Evolutionary conservation across 306 rosid genomes (phyloP).

Genomic region (Acmispon strigosus): DNA sequence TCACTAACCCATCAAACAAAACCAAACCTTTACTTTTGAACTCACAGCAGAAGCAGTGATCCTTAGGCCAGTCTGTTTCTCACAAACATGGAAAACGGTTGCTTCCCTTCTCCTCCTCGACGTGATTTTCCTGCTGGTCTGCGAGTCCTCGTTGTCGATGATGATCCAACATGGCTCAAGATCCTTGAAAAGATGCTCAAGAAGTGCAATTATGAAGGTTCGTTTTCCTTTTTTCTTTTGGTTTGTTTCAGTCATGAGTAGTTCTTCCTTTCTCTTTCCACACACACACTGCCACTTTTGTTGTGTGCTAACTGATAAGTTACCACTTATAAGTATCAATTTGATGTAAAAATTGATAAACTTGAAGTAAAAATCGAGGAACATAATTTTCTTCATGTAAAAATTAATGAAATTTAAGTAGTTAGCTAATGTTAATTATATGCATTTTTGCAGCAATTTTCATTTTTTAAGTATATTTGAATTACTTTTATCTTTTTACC

Average conservation of each 20-base stretch:
- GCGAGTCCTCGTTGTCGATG: constrained; percentile 90
- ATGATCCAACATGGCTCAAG: constrained; percentile 94
- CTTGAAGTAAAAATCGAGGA: neutral
- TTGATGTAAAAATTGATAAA: neutral
- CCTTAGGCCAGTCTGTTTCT: neutral
- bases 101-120: constrained; percentile 60
- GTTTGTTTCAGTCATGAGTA: no score
- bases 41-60: constrained; percentile 6
- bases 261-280: no score
- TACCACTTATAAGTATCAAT: neutral
- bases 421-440: neutral
- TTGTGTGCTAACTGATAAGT: neutral
- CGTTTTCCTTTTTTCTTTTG: neutral
- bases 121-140: constrained; percentile 85
- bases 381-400: neutral
- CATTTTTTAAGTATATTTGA: neutral
- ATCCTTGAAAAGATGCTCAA: constrained; percentile 98
- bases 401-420: neutral
- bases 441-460: neutral
- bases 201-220: constrained; percentile 85
- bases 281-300: neutral
- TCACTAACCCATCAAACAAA: constrained; percentile 39
- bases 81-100: constrained; percentile 67
- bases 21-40: constrained; percentile 15
- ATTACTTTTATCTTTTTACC: neutral